phyloP scores from a whole-genome alignment of 306 rosid species.

The Alnus glutinosa region DNA sequence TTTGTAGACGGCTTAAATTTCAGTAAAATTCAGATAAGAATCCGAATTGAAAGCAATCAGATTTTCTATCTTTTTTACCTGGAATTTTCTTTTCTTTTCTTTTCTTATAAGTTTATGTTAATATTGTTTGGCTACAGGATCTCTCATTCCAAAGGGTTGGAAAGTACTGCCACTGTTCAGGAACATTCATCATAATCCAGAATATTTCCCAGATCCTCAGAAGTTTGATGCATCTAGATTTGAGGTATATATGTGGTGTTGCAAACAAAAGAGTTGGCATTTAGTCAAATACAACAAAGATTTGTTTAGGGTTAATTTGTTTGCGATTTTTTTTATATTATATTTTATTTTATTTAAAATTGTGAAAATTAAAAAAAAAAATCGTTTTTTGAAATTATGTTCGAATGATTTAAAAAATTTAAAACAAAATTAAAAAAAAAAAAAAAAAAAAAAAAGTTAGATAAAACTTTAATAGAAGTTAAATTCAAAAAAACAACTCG shows the following conservation, averaged over 20 bases:
- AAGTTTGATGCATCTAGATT: slow-evolving; percentile 88
- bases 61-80: neutral
- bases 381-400: no score
- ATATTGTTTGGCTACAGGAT: slow-evolving; percentile 49
- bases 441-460: no score
- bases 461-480: no score
- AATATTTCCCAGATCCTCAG: slow-evolving; percentile 68
- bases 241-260: slow-evolving; percentile 50
- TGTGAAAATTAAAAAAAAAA: no score
- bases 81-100: neutral
- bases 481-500: no score
- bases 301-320: no score
- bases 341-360: no score
- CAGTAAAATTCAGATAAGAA: no score
- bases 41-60: neutral
- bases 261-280: neutral
- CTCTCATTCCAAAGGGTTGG: slow-evolving; percentile 95
- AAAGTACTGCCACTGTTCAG: slow-evolving; percentile 96
- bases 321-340: no score
- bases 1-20: no score
- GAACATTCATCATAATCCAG: slow-evolving; percentile 86
- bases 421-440: no score
- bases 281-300: neutral
- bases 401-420: no score
- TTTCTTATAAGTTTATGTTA: slow-evolving; percentile 17